Base-by-base conservation (phyloP, 2,329 filamentous ascomycete genomes). In the Lasiodiplodia sp. region DNA sequence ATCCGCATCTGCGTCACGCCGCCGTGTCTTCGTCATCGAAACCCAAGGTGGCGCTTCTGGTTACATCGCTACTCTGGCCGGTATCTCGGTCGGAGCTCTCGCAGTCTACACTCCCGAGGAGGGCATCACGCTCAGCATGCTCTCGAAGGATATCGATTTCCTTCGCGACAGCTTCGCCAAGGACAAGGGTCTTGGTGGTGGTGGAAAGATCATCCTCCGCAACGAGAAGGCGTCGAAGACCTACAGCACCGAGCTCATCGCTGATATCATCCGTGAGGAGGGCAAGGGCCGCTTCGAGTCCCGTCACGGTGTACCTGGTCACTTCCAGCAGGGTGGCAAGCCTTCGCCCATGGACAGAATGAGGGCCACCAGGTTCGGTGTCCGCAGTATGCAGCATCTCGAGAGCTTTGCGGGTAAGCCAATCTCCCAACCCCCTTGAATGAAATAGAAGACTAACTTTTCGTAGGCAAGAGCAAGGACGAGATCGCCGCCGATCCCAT, bases 21-120 rank as follows among this genome's bases (percentile, higher is more conserved):
- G 96, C 55, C 90, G 96, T 70, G 95, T 98, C 67, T 99, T 99
- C 81, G 94, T 99, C 66, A 95, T 99, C 67, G 96, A 99, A 83
- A 98, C 96, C 0, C 96, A 99, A 83, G 96, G 96, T 75, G 96
- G 96, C 44, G 90, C 92, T 68, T 97, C 93, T 4, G 96, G 96
- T 23, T 99, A 98, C 80, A 88, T 98, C 69, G 95, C 95, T 34
- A 97, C 93, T 0, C 87, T 97, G 68, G 94, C 92, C 16, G 96
- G 95, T 62, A 88, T 99, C 16, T 90, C 91, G n/a, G 93, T 98
- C 18, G 96, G 96, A 67, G 96, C 96, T 10, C 87, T 92, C 16
- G 94, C 95, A 0, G 94, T 98, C 14, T 99, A 99, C 82, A 98
- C 95, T 5, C 96, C 96, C 1, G 96, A 99, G 81, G 94, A 99